phyloP scores from a whole-genome alignment of 2,329 filamentous ascomycete species.

The Lachnellula hyalina region DNA sequence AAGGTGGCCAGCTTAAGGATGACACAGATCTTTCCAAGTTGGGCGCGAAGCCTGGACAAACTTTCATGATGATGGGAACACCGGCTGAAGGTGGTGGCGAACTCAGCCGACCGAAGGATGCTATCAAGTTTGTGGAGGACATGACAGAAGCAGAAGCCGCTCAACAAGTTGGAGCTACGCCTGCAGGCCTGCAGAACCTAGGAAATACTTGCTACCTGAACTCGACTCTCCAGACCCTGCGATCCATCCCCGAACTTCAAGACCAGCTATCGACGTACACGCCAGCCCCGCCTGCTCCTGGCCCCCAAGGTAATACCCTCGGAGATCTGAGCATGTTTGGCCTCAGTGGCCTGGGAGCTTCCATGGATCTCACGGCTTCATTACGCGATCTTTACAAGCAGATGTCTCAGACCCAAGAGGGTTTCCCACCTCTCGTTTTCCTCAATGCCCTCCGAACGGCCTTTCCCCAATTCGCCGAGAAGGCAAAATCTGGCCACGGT shows the following conservation, averaged over 20 bases:
- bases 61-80: constrained; percentile 95
- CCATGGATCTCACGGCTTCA: constrained; percentile 68
- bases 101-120: constrained; percentile 71
- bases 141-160: constrained; percentile 95
- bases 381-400: constrained; percentile 80
- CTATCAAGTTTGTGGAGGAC: constrained; percentile 87
- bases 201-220: constrained; percentile 99
- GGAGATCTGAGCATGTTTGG: constrained; percentile 41
- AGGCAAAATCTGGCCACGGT: constrained; percentile 71
- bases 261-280: constrained; percentile 65
- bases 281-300: constrained; percentile 29
- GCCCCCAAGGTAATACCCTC: constrained; percentile 27
- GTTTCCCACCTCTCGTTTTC: constrained; percentile 80
- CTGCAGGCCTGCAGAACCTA: constrained; percentile 83
- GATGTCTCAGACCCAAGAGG: constrained; percentile 83
- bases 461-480: constrained; percentile 92
- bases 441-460: constrained; percentile 70
- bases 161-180: constrained; percentile 74
- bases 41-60: constrained; percentile 78
- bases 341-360: constrained; percentile 39
- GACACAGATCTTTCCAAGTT: constrained; percentile 81
- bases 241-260: constrained; percentile 86
- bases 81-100: constrained; percentile 56
- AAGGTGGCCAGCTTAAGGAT: constrained; percentile 92
- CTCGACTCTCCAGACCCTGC: constrained; percentile 88